A percentile compares a stretch with the other conserved stretches of the same genome.
Conservation (phyloP, 768 basidiomycete species). For the Serendipita sp. region DNA sequence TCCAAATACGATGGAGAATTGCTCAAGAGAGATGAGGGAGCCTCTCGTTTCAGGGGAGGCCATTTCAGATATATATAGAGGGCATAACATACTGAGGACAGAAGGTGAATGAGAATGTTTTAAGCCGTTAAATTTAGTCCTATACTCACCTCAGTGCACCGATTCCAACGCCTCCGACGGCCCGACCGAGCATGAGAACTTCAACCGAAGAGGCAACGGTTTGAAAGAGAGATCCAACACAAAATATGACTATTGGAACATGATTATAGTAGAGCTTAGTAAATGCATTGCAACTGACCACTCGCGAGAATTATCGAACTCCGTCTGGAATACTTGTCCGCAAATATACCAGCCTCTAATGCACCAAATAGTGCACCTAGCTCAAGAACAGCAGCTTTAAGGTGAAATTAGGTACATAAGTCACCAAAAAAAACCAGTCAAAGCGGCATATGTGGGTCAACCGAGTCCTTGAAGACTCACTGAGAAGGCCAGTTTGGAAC, state of each 20-base stretch:
- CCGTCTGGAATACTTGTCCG: constrained; percentile 51
- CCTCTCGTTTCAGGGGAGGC: constrained; percentile 66
- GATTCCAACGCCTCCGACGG: constrained; percentile 66
- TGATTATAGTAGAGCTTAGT: not conserved
- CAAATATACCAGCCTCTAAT: constrained; percentile 44
- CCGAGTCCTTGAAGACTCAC: constrained; percentile 25
- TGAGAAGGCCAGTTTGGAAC: constrained; percentile 61
- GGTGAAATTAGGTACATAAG: not conserved
- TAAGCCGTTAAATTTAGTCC: constrained; percentile 15
- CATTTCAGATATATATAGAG: constrained; percentile 74
- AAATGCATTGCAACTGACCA: constrained; percentile 25
- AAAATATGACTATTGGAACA: constrained; percentile 38
- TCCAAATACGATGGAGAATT: constrained; percentile 63
- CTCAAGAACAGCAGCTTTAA: constrained; percentile 56
- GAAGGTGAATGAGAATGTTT: not conserved
- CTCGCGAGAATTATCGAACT: constrained; percentile 52
- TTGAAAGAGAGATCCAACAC: constrained; percentile 56
- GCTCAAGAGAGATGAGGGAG: constrained; percentile 63
- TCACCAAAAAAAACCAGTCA: not conserved
- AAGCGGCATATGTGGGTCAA: not conserved
- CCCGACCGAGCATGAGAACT: constrained; percentile 51
- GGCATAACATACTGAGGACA: constrained; percentile 47
- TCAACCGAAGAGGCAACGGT: constrained; percentile 36
- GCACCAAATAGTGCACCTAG: constrained; percentile 68
- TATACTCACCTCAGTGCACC: constrained; percentile 44